Base-by-base conservation (phyloP, 108 stramenopile species). In the Stephanodiscus minutulus region DNA sequence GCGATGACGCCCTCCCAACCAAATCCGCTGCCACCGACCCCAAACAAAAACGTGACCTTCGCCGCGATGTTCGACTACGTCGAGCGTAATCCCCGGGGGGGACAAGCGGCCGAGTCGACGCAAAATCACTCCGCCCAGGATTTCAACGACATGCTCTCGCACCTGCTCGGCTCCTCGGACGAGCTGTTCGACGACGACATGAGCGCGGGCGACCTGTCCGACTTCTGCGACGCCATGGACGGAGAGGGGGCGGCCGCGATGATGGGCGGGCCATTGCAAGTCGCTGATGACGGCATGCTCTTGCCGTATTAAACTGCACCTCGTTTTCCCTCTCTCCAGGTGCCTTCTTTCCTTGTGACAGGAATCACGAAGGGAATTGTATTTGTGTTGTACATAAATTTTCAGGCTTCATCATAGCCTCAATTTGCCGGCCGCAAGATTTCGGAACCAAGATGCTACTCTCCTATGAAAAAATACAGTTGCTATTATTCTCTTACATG, bases 181-280 rank as follows among this genome's bases (percentile, higher is more conserved):
- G 77, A 71, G 20, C 49, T 79, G 13, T 79, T 79, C 31, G 65
- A 70, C 36, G 77, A 78, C 66, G 70, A 79, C 5, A 64, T 59
- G 52, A 64, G 58, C 11, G 9, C 62, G 31, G 68, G 58, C 15
- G 20, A 35, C 29, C 48, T 77, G 44, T 50, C 49, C 0, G 76
- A 77, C 37, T 59, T 50, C 25, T 21, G 59, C 18, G 47, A 46
- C 17, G 35, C 39, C 20, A 13, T 61, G 31, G 62, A 46, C 24
- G 18, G 0, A 18, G 47, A 27, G 52, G 52, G 25, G 52, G 24
- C 8, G 52, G 24, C 43, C 43, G 12, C 43, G 25, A 53, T 53
- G 52, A 53, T 53, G 20, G 25, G 12, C 24, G 52, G 52, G 52
- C 52, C 52, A 1, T 50, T 66, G 47, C 65, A 46, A 46, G 44